These are phyloP conservation scores for Lentinula boryana DNA, from an alignment of 768 basidiomycete genomes.

Conservation along the genomic window DNA sequence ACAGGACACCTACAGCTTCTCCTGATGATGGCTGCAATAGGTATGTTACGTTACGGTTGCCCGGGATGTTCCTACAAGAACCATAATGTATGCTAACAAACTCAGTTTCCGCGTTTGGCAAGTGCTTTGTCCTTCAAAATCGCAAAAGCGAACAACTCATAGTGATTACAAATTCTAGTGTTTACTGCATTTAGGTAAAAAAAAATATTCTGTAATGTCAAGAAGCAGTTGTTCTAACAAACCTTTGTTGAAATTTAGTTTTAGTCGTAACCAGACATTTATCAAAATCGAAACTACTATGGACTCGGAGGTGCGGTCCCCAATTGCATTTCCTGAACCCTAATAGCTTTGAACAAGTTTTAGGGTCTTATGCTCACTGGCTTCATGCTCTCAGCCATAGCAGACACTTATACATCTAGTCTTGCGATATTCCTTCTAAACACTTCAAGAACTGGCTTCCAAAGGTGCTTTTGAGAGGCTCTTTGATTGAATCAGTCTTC, in stretches of 20 bases:
- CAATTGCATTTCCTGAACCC: neutral
- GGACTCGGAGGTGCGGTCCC: neutral
- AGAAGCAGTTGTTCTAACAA: too few species aligned
- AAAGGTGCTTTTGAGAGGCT: slow-evolving; percentile 19
- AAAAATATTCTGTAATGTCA: too few species aligned
- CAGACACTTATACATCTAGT: slow-evolving; percentile 39
- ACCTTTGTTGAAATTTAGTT: too few species aligned
- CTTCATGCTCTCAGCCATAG: slow-evolving; percentile 38
- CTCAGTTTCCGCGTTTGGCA: slow-evolving; percentile 20
- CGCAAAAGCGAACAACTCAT: neutral
- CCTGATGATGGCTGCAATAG: slow-evolving; percentile 36
- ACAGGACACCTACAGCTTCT: slow-evolving; percentile 12
- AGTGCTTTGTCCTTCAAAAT: neutral
- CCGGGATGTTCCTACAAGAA: neutral
- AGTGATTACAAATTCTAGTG: neutral
- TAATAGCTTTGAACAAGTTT: neutral
- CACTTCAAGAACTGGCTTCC: slow-evolving; percentile 42
- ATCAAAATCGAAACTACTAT: too few species aligned
- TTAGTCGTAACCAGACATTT: too few species aligned
- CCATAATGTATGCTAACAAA: too few species aligned
- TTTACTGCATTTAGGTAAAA: neutral
- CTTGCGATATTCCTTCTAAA: slow-evolving; percentile 35
- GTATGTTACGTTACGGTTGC: slow-evolving; percentile 13
- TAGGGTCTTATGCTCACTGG: slow-evolving; percentile 36
- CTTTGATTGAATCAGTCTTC: neutral